Evolutionary conservation across 805 yeast species (phyloP).

Genomic region (Wickerhamomyces ciferrii): DNA sequence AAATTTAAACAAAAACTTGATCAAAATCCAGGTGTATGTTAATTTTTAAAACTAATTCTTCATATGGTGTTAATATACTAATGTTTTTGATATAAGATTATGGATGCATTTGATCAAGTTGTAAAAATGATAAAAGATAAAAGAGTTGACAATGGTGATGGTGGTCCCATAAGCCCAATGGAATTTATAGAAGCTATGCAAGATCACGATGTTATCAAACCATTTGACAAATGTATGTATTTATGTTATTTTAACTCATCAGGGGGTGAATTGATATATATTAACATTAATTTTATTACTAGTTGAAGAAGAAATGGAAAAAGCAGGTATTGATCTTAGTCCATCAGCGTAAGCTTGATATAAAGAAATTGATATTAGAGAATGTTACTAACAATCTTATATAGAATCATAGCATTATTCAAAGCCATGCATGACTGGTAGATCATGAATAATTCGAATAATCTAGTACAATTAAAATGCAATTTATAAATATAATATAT

Average conservation of each 20-base stretch:
- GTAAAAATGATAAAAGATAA: not conserved
- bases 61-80: too few relatives aligned
- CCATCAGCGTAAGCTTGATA: slow-evolving; percentile 7
- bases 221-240: slow-evolving; percentile 16
- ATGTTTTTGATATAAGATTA: not conserved
- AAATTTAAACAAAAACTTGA: not conserved
- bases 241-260: too few relatives aligned
- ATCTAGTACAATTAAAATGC: too few relatives aligned
- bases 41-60: not conserved
- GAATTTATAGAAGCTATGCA: slow-evolving; percentile 16
- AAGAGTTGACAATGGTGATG: not conserved
- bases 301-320: slow-evolving; percentile 11
- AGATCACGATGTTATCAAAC: slow-evolving; percentile 20
- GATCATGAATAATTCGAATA: too few relatives aligned
- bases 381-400: too few relatives aligned
- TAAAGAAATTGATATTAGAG: slow-evolving; percentile 1
- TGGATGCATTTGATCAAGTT: not conserved
- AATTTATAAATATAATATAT: too few relatives aligned
- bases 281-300: slow-evolving; percentile 5
- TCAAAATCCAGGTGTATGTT: not conserved
- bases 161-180: not conserved
- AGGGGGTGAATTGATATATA: slow-evolving; percentile 5
- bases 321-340: slow-evolving; percentile 10
- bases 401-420: too few relatives aligned
- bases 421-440: too few relatives aligned